Evolutionary conservation across 1,284 basidiomycete genomes (phyloP).

Genomic region (Naganishia albida): DNA sequence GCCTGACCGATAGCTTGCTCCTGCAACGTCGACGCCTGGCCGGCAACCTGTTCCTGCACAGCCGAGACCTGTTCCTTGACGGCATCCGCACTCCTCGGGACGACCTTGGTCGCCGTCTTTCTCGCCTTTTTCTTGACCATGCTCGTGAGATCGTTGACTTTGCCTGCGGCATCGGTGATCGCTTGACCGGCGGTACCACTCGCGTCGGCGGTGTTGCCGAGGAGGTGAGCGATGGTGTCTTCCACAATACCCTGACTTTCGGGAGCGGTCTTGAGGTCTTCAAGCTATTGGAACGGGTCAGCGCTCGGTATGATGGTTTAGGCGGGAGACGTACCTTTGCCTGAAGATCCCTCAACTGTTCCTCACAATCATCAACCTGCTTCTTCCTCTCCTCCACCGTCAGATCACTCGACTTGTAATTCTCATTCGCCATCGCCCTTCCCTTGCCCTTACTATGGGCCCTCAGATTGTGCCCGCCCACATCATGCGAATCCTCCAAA

Average conservation of each 20-base stretch:
- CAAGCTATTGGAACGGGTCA: slow-evolving; percentile 61
- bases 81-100: slow-evolving; percentile 27
- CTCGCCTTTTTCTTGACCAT: slow-evolving; percentile 85
- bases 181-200: slow-evolving; percentile 63
- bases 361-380: slow-evolving; percentile 74
- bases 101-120: slow-evolving; percentile 53
- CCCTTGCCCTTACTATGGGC: slow-evolving; percentile 62
- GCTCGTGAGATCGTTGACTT: slow-evolving; percentile 75
- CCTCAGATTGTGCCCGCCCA: slow-evolving; percentile 20
- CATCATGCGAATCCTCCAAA: slow-evolving; percentile 51
- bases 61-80: slow-evolving; percentile 25
- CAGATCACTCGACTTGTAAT: slow-evolving; percentile 56
- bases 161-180: slow-evolving; percentile 40
- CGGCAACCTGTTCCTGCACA: slow-evolving; percentile 18
- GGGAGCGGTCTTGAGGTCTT: slow-evolving; percentile 78
- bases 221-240: slow-evolving; percentile 50
- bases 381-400: slow-evolving; percentile 66
- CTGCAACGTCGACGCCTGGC: slow-evolving; percentile 5
- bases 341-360: slow-evolving; percentile 74
- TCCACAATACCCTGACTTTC: slow-evolving; percentile 58
- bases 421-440: slow-evolving; percentile 45
- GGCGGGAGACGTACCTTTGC: slow-evolving; percentile 63
- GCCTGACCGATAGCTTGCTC: slow-evolving; percentile 16
- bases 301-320: not conserved
- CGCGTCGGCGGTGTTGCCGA: slow-evolving; percentile 56